Percentiles rank a stretch among this genome's conserved stretches.
phyloP scores from a whole-genome alignment of 805 yeast genomes.

The Candida sithepensis region DNA sequence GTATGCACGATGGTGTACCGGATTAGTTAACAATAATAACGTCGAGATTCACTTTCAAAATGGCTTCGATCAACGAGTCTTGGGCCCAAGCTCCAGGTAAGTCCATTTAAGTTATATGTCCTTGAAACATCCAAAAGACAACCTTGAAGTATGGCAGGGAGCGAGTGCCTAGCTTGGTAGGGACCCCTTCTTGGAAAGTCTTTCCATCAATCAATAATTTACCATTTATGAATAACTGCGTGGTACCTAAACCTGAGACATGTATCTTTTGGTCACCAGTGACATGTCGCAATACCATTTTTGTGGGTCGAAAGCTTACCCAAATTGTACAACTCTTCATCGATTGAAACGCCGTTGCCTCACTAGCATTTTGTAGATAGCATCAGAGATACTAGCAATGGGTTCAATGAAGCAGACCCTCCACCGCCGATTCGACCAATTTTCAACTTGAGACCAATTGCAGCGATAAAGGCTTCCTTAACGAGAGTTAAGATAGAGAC shows the following conservation, averaged over 20 bases:
- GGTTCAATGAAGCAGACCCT: constrained; percentile 49
- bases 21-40: constrained; percentile 53
- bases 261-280: constrained; percentile 39
- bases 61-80: constrained; percentile 41
- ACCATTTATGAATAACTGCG: constrained; percentile 39
- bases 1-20: constrained; percentile 60
- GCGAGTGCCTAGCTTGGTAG: constrained; percentile 51
- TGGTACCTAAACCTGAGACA: constrained; percentile 39
- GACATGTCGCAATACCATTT: constrained; percentile 31
- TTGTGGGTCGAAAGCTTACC: constrained; percentile 14
- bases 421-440: constrained; percentile 53
- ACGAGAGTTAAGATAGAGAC: constrained; percentile 42
- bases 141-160: constrained; percentile 48
- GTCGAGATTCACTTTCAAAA: constrained; percentile 45
- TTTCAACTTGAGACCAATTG: constrained; percentile 61
- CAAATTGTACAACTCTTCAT: constrained; percentile 13
- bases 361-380: constrained; percentile 19
- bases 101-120: constrained; percentile 44
- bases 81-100: constrained; percentile 49
- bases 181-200: constrained; percentile 31
- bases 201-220: constrained; percentile 43
- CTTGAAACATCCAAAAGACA: constrained; percentile 48
- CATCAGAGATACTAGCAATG: constrained; percentile 17
- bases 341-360: constrained; percentile 32
- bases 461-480: constrained; percentile 40